A percentile compares a stretch with the other conserved stretches of the same genome.
Conservation (phyloP, 345 rosid genomes). For the Bruguiera sexangula region DNA sequence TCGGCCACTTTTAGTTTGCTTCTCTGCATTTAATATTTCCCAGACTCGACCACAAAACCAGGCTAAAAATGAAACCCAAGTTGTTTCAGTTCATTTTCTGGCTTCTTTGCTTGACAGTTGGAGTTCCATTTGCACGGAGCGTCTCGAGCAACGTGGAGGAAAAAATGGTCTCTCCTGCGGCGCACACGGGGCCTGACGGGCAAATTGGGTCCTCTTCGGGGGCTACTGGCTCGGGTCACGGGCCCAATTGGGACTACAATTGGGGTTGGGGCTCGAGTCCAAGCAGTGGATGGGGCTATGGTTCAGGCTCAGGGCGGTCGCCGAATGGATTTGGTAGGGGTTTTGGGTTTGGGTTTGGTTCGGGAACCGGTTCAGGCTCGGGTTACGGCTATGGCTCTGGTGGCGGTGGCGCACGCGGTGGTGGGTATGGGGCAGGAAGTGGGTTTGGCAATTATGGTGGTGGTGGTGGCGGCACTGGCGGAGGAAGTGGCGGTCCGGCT, state of each 20-base stretch:
- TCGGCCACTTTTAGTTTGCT: neutral
- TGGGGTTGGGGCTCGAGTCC: conserved; percentile 95
- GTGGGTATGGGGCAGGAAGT: conserved; percentile 70
- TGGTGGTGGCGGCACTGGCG: conserved; percentile 21
- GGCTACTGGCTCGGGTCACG: conserved; percentile 61
- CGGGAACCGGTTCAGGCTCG: conserved; percentile 53
- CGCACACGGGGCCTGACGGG: conserved; percentile 20
- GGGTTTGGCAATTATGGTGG: conserved; percentile 53
- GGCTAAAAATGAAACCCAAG: conserved; percentile 14
- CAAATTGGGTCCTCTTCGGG: conserved; percentile 41
- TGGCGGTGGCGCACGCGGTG: conserved; percentile 67
- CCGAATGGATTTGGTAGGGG: conserved; percentile 75
- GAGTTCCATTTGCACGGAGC: conserved; percentile 3
- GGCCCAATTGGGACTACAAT: conserved; percentile 72
- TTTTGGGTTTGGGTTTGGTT: conserved; percentile 66
- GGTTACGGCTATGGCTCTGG: conserved; percentile 77
- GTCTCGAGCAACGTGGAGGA: neutral
- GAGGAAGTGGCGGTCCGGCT: conserved; percentile 28
- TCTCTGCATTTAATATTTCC: neutral
- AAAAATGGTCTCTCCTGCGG: conserved; percentile 16
- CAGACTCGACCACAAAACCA: neutral
- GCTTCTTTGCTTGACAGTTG: conserved; percentile 16
- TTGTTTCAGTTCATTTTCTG: conserved; percentile 14
- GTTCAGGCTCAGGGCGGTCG: conserved; percentile 72
- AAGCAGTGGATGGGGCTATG: conserved; percentile 74